Evolutionary conservation across 192 early-diverging fungal genomes (phyloP).

Genomic region (Mortierella hygrophila): DNA sequence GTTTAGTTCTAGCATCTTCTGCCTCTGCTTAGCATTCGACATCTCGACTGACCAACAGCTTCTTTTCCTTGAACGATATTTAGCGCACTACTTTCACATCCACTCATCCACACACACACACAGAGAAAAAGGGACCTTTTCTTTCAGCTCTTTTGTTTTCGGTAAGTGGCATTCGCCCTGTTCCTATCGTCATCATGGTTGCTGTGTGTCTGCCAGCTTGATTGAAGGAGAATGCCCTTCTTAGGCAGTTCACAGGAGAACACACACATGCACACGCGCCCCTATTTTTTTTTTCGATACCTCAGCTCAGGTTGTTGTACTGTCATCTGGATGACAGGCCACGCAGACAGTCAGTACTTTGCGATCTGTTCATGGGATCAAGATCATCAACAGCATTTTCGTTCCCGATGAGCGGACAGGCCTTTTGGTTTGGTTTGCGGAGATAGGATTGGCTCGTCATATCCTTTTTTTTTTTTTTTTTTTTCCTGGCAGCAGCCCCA

Average conservation of each 20-base stretch:
- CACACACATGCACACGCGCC: neutral
- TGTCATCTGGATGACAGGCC: neutral
- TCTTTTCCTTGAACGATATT: neutral
- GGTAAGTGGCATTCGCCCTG: neutral
- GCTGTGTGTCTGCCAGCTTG: neutral
- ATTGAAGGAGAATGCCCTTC: neutral
- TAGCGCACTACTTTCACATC: neutral
- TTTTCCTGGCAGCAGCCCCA: no score
- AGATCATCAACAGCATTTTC: no score
- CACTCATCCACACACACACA: neutral
- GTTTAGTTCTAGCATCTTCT: conserved; percentile 3
- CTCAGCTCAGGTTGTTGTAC: neutral
- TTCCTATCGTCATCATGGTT: neutral
- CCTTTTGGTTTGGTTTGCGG: no score
- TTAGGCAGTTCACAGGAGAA: neutral
- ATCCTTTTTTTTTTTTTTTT: no score
- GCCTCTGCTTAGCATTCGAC: neutral
- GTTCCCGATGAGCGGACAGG: no score
- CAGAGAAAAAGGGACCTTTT: neutral
- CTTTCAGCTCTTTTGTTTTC: neutral
- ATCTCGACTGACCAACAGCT: neutral
- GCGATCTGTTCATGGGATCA: no score
- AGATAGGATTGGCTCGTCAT: no score
- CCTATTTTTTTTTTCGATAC: neutral
- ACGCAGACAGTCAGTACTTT: no score